phyloP scores from a whole-genome alignment of 2,329 filamentous ascomycete species.

The Colletotrichum magnum region DNA sequence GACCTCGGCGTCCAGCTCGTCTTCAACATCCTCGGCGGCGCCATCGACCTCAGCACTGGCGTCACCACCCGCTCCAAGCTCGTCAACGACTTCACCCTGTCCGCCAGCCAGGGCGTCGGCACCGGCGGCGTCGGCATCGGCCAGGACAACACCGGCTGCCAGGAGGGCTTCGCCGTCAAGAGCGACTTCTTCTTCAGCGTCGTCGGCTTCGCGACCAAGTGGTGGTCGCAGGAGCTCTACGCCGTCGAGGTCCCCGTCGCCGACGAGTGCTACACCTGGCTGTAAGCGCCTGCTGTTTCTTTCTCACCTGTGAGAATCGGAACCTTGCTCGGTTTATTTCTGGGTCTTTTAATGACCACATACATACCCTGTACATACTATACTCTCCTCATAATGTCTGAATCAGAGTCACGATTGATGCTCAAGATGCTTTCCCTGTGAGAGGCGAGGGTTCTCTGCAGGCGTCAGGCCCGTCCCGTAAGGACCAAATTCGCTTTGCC shows the following conservation, averaged over 20 bases:
- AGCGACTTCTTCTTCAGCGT: conserved; percentile 47
- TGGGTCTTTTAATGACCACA: neutral
- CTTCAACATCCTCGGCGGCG: conserved; percentile 45
- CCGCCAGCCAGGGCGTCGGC: conserved; percentile 41
- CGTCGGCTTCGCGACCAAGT: conserved; percentile 45
- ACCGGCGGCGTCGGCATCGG: conserved; percentile 38
- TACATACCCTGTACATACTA: neutral
- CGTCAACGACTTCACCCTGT: conserved; percentile 44
- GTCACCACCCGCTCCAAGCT: conserved; percentile 46
- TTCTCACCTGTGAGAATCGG: neutral
- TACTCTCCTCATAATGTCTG: neutral
- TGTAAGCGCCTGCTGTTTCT: conserved; percentile 5
- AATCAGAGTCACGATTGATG: neutral
- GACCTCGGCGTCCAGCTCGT: conserved; percentile 43
- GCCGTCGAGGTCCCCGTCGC: conserved; percentile 46
- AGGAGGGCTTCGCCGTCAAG: conserved; percentile 44
- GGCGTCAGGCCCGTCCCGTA: too few species aligned
- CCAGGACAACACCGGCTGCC: conserved; percentile 39
- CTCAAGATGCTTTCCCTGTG: too few species aligned
- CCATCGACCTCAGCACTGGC: conserved; percentile 46
- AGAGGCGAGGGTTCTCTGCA: too few species aligned
- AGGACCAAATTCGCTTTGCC: too few species aligned
- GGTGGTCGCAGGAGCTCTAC: conserved; percentile 46
- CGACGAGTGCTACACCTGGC: conserved; percentile 46
- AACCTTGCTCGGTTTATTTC: neutral